Evolutionary conservation across 768 basidiomycete species (phyloP), one percentile per base, ranked within the genome.

Genomic region (Agrocybe pediades): DNA sequence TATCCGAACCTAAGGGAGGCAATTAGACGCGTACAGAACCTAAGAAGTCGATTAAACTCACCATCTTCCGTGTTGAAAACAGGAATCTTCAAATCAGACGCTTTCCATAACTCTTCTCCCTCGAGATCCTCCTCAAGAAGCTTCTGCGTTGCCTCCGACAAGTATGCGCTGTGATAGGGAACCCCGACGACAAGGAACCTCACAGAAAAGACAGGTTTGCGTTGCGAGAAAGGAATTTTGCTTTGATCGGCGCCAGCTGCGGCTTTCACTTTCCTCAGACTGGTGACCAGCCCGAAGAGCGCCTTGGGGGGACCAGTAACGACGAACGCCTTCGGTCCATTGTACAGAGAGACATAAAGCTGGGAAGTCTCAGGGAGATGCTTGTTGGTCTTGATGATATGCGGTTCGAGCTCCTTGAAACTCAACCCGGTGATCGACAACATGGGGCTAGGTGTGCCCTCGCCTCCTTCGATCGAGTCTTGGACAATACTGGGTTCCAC

Each of bases 171-270:
- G 78, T 99, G 97, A 74, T 95, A 99, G 0, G 97, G 97, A 1
- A 95, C 96, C 49, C 86, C 89, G 65, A 99, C 90, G n/a, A 92
- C 88, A 63, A 99, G 75, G 79, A 98, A 99, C 41, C 97, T 87
- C 44, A 90, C 83, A 40, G 85, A 88, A 71, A 99, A 98, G 5
- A 92, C 90, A 6, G 91, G 87, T 72, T 96, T 96, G 62, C 97
- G 84, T 75, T 98, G 94, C 7, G 94, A 96, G 76, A 88, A 96
- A 9, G 95, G 91, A 2, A 84, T 77, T 74, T 97, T 97, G 81
- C 88, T 92, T 72, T 99, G 97, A 62, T 99, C 97, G 27, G 88
- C 77, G 30, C 93, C 93, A 17, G 78, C 78, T 0, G 93, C 83
- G 0, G 97, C 97, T 58, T 89, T 88, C 61, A 95, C 81, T 72